These are phyloP conservation scores for Taphrina communis DNA, from an alignment of 1,139 yeast genomes.

Conservation along the genomic window DNA sequence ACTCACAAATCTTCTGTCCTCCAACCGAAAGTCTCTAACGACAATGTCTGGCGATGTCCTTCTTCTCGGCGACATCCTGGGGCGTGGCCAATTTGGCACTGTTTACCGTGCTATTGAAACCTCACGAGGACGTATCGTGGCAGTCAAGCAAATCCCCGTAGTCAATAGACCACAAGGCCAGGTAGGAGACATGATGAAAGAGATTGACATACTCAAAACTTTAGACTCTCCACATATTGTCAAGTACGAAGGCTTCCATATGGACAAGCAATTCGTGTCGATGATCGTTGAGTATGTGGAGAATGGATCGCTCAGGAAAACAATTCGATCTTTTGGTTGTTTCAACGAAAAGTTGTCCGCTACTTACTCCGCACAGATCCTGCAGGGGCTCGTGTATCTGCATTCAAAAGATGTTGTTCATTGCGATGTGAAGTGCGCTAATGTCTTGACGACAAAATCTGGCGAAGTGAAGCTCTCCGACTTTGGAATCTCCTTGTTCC, in stretches of 20 bases:
- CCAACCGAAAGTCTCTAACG: slow-evolving; percentile 10
- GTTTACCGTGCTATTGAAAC: slow-evolving; percentile 73
- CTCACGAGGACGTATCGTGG: slow-evolving; percentile 71
- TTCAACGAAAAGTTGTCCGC: slow-evolving; percentile 67
- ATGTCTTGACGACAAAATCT: slow-evolving; percentile 65
- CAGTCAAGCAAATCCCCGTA: slow-evolving; percentile 76
- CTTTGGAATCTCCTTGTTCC: slow-evolving; percentile 74
- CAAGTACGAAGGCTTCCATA: slow-evolving; percentile 84
- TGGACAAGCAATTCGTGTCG: slow-evolving; percentile 69
- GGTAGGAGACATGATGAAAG: slow-evolving; percentile 19
- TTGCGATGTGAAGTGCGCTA: slow-evolving; percentile 80
- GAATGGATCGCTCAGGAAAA: slow-evolving; percentile 78
- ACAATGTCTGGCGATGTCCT: background rate
- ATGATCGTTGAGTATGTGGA: slow-evolving; percentile 71
- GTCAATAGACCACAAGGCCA: background rate
- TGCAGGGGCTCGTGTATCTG: slow-evolving; percentile 71
- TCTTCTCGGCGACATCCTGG: slow-evolving; percentile 62
- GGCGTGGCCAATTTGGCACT: slow-evolving; percentile 79
- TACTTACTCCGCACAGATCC: slow-evolving; percentile 68
- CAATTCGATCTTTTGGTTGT: slow-evolving; percentile 62
- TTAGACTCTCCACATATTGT: slow-evolving; percentile 77
- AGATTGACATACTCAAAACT: slow-evolving; percentile 10
- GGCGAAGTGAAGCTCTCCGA: slow-evolving; percentile 74
- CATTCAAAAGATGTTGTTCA: slow-evolving; percentile 78
- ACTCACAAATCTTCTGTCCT: background rate